A percentile compares a stretch with the other conserved stretches of the same genome.
Evolutionary conservation across 371 early-diverging fungal species (phyloP).

Genomic region (Rhizomucor miehei): DNA sequence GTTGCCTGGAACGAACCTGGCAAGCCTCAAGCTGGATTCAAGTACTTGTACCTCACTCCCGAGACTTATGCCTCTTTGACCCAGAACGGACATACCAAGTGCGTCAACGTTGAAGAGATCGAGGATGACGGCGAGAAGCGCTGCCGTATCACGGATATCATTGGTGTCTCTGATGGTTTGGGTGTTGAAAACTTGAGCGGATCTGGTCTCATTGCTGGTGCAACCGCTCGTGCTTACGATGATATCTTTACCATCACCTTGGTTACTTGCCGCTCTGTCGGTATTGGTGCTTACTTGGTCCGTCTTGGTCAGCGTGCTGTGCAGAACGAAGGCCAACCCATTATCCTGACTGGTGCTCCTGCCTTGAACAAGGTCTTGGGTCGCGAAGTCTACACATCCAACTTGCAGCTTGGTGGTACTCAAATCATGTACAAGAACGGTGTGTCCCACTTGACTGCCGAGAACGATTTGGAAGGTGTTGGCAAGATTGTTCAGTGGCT

Average conservation of each 20-base stretch:
- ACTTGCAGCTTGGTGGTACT: slow-evolving; percentile 98
- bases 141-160: slow-evolving; percentile 85
- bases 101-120: slow-evolving; percentile 66
- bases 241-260: slow-evolving; percentile 97
- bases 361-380: slow-evolving; percentile 99
- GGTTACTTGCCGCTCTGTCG: slow-evolving; percentile 97
- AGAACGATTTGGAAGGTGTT: slow-evolving; percentile 91
- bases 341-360: slow-evolving; percentile 97
- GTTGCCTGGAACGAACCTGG: slow-evolving; percentile 82
- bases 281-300: slow-evolving; percentile 99
- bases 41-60: slow-evolving; percentile 88
- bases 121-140: slow-evolving; percentile 75
- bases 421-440: slow-evolving; percentile 99
- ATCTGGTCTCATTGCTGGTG: slow-evolving; percentile 98
- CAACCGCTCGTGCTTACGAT: slow-evolving; percentile 93
- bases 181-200: slow-evolving; percentile 99
- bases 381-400: slow-evolving; percentile 97
- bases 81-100: slow-evolving; percentile 55
- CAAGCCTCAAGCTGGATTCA: slow-evolving; percentile 85
- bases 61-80: slow-evolving; percentile 66
- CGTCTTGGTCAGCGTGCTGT: slow-evolving; percentile 97
- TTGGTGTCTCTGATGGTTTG: slow-evolving; percentile 88
- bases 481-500: slow-evolving; percentile 94
- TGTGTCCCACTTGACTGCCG: slow-evolving; percentile 93
- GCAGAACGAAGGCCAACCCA: slow-evolving; percentile 97